phyloP scores from a whole-genome alignment of 805 yeast species.

The Yarrowia phangngaensis region DNA sequence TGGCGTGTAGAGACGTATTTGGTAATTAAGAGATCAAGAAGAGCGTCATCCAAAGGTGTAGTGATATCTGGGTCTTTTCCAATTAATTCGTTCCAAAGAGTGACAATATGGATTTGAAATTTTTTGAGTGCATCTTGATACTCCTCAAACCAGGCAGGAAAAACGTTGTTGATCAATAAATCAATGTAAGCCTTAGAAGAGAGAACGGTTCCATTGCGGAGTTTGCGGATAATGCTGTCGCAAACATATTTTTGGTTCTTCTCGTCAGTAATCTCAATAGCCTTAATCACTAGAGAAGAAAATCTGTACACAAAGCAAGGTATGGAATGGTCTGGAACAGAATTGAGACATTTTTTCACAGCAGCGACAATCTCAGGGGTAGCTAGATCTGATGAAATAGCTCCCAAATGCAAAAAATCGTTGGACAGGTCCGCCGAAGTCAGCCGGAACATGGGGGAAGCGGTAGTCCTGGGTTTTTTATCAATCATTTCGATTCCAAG shows the following conservation, averaged over 20 bases:
- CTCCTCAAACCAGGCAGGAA: neutral
- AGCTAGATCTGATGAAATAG: neutral
- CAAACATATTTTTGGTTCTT: neutral
- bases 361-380: constrained; percentile 2
- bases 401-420: constrained; percentile 6
- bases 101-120: neutral
- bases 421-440: neutral
- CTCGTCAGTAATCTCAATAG: neutral
- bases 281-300: constrained; percentile 11
- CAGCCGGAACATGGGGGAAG: constrained; percentile 13
- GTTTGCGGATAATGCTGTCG: constrained; percentile 10
- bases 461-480: neutral
- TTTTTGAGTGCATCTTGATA: constrained; percentile 13
- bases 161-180: neutral
- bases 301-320: constrained; percentile 17
- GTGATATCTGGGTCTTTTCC: neutral
- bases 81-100: constrained; percentile 4
- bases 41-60: neutral
- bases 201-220: neutral
- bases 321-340: constrained; percentile 15
- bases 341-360: constrained; percentile 1
- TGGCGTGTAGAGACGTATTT: constrained; percentile 23
- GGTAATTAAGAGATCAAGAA: neutral
- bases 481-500: constrained; percentile 5
- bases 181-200: neutral